A percentile compares a stretch with the other conserved stretches of the same genome.
phyloP scores from a whole-genome alignment of 345 rosid genomes.

The Hevea brasiliensis region DNA sequence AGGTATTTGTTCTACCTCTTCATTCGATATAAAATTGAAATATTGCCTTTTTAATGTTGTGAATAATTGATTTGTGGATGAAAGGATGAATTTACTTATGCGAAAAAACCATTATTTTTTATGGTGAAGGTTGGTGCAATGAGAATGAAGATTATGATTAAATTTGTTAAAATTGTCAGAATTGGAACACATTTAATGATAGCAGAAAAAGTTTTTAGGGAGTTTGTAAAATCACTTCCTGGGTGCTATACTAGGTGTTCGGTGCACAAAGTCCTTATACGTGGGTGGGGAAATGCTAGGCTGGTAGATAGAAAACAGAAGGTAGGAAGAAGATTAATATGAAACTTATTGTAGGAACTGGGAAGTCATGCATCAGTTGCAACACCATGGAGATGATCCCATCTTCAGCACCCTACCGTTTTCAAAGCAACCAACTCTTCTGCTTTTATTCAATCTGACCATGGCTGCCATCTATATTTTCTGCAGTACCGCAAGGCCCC shows the following conservation, averaged over 20 bases:
- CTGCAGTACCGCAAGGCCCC: slow-evolving; percentile 88
- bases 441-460: neutral
- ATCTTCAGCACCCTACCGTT: neutral
- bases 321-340: neutral
- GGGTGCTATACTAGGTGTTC: neutral
- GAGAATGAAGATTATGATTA: neutral
- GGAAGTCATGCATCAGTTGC: too few species aligned
- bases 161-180: neutral
- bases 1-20: slow-evolving; percentile 47
- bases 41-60: neutral
- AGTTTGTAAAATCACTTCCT: neutral
- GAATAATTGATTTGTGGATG: neutral
- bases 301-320: neutral
- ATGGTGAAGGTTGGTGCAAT: neutral
- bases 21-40: neutral
- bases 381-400: neutral
- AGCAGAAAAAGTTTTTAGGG: neutral
- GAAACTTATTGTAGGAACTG: neutral
- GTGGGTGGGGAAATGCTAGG: neutral
- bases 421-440: neutral
- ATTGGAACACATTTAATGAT: too few species aligned
- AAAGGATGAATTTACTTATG: neutral
- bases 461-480: neutral
- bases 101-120: neutral
- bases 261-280: too few species aligned